phyloP scores from a whole-genome alignment of 306 rosid genomes.

The Acacia crassicarpa region DNA sequence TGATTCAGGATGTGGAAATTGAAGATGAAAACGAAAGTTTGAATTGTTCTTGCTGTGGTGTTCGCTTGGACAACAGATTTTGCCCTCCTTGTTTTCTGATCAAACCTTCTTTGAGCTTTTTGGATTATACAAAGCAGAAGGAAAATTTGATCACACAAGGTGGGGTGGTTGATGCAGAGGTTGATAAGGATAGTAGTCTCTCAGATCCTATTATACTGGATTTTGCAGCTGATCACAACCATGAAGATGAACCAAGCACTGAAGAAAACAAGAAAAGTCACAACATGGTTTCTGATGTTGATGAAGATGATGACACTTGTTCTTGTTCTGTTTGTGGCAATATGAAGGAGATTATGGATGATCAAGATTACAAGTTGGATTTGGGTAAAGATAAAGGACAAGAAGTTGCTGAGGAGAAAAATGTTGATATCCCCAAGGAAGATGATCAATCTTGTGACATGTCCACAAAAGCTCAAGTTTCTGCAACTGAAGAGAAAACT shows the following conservation, averaged over 20 bases:
- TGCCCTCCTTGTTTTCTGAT: constrained; percentile 69
- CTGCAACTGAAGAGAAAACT: constrained; percentile 26
- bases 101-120: constrained; percentile 67
- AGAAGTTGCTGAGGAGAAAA: constrained; percentile 38
- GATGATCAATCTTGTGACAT: constrained; percentile 43
- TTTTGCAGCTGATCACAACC: constrained; percentile 39
- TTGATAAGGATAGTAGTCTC: constrained; percentile 46
- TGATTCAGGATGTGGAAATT: constrained; percentile 38
- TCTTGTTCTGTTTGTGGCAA: constrained; percentile 60
- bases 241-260: constrained; percentile 39
- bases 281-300: constrained; percentile 49
- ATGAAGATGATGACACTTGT: constrained; percentile 53
- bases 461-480: constrained; percentile 28
- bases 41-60: constrained; percentile 83
- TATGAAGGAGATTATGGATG: constrained; percentile 44
- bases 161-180: constrained; percentile 39
- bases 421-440: constrained; percentile 22
- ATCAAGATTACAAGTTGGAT: constrained; percentile 41
- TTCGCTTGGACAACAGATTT: constrained; percentile 45
- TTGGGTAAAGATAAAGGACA: constrained; percentile 35
- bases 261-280: constrained; percentile 49
- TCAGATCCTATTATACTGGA: constrained; percentile 64
- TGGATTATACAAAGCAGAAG: constrained; percentile 53
- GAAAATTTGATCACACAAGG: constrained; percentile 40
- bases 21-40: constrained; percentile 47